Conservation (phyloP, 2,329 filamentous ascomycete species). For the Fusarium sp. region DNA sequence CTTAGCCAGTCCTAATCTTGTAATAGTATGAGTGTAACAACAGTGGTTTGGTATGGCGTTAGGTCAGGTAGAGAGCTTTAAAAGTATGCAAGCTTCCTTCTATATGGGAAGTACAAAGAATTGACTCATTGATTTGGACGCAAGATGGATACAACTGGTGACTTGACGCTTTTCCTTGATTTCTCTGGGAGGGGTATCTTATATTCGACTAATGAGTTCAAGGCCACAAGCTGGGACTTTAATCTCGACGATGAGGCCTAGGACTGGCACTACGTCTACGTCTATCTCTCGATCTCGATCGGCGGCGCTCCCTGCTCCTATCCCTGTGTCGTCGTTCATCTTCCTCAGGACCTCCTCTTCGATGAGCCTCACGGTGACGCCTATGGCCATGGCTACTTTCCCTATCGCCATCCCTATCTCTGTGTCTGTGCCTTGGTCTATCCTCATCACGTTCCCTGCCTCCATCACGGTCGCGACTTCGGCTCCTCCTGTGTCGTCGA, state of each 20-base stretch:
- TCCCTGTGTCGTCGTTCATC: slow-evolving; percentile 28
- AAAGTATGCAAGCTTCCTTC: slow-evolving; percentile 4
- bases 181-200: slow-evolving; percentile 21
- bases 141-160: background rate
- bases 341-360: slow-evolving; percentile 15
- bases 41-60: slow-evolving; percentile 26
- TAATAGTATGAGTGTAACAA: slow-evolving; percentile 11
- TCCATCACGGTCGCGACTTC: slow-evolving; percentile 44
- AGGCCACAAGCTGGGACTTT: background rate
- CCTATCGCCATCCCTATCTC: slow-evolving; percentile 4
- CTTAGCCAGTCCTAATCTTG: slow-evolving; percentile 26
- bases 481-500: slow-evolving; percentile 47
- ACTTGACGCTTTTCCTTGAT: background rate
- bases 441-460: slow-evolving; percentile 29
- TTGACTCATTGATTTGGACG: slow-evolving; percentile 7
- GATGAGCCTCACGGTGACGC: slow-evolving; percentile 13
- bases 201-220: background rate
- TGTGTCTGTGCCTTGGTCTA: slow-evolving; percentile 4
- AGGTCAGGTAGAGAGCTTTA: background rate
- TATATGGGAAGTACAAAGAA: background rate
- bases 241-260: slow-evolving; percentile 21
- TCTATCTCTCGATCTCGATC: slow-evolving; percentile 34
- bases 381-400: slow-evolving; percentile 27
- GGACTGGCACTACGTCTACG: slow-evolving; percentile 32
- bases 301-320: slow-evolving; percentile 35